These are phyloP conservation scores for Trypanosoma vivax DNA, from an alignment of 208 protist genomes.

Conservation along the genomic window DNA sequence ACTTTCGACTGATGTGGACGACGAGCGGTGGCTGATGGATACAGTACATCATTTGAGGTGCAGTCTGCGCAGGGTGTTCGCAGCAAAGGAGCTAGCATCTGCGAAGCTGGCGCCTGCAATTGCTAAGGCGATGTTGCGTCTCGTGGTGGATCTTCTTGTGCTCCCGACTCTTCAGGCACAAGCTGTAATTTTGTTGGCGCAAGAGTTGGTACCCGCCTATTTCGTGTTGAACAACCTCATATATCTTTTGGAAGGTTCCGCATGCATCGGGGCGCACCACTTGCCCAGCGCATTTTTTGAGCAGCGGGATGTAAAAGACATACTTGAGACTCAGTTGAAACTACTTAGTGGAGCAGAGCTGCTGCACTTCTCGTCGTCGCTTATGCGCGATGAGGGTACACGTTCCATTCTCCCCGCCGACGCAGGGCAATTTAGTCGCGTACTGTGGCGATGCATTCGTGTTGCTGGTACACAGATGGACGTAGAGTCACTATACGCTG, in stretches of 20 bases:
- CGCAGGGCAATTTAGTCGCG: conserved; percentile 17
- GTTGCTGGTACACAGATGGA: conserved; percentile 51
- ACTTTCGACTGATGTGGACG: conserved; percentile 5
- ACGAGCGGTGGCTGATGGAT: conserved; percentile 16
- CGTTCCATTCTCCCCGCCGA: conserved; percentile 20
- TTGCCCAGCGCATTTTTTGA: conserved; percentile 8
- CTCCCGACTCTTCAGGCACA: background rate
- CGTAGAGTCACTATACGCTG: conserved; percentile 50
- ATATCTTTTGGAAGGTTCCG: conserved; percentile 11
- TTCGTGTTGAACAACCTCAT: conserved; percentile 17
- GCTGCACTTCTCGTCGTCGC: conserved; percentile 53
- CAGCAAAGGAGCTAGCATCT: conserved; percentile 1
- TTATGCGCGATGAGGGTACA: conserved; percentile 33
- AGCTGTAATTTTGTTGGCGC: conserved; percentile 4
- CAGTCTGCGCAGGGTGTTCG: conserved; percentile 4
- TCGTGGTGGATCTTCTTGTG: conserved; percentile 12
- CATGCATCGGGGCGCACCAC: background rate
- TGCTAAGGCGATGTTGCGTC: conserved; percentile 4
- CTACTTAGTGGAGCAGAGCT: conserved; percentile 45
- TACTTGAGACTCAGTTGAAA: conserved; percentile 29
- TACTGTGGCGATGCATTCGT: conserved; percentile 54
- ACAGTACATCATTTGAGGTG: conserved; percentile 14
- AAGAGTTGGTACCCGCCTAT: conserved; percentile 5
- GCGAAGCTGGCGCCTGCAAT: conserved; percentile 1
- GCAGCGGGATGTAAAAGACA: conserved; percentile 12